A percentile compares a stretch with the other conserved stretches of the same genome.
phyloP scores from a whole-genome alignment of 1,284 basidiomycete species.

The Cutaneotrichosporon sp. region DNA sequence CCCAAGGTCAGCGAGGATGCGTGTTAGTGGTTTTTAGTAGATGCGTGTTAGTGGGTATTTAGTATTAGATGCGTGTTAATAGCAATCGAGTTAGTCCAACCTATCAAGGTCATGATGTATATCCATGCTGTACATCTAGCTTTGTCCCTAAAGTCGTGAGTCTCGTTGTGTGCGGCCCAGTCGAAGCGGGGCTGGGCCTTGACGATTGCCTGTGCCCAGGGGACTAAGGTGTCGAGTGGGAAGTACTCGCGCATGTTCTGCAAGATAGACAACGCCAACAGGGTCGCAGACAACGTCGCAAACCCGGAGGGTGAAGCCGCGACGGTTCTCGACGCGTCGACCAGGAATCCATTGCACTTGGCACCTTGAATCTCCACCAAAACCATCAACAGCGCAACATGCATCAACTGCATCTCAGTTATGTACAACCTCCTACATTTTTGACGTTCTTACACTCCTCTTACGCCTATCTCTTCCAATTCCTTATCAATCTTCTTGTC shows the following conservation, averaged over 20 bases:
- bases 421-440: background rate
- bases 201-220: slow-evolving; percentile 34
- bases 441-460: background rate
- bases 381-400: no score
- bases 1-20: background rate
- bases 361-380: slow-evolving; percentile 58
- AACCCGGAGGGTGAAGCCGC: slow-evolving; percentile 18
- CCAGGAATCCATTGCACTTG: slow-evolving; percentile 25
- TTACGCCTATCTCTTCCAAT: no score
- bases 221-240: slow-evolving; percentile 47
- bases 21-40: background rate
- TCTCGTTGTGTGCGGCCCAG: no score
- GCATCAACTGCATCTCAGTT: background rate
- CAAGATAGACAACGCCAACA: slow-evolving; percentile 55
- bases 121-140: slow-evolving; percentile 46
- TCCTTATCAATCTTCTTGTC: background rate
- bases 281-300: no score
- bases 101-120: slow-evolving; percentile 29
- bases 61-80: background rate
- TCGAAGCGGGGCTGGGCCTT: slow-evolving; percentile 55
- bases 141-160: no score
- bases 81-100: background rate
- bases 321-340: slow-evolving; percentile 60
- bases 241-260: slow-evolving; percentile 51
- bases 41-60: background rate